Percentiles rank a stretch among this genome's conserved stretches.
Evolutionary conservation across 2,329 filamentous ascomycete species (phyloP).

Genomic region (Neonectria hederae): DNA sequence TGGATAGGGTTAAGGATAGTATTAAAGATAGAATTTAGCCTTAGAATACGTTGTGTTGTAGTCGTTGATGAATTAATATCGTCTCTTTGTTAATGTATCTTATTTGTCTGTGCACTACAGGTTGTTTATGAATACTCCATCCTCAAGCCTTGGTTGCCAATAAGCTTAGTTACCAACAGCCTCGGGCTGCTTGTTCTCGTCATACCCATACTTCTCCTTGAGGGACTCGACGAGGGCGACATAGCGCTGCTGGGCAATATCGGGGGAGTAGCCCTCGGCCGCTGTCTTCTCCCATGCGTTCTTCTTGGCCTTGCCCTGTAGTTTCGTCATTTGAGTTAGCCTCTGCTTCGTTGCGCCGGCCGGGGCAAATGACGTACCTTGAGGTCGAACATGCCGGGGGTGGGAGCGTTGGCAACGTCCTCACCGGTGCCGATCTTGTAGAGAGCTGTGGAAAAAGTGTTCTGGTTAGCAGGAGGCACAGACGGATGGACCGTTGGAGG

Average conservation of each 20-base stretch:
- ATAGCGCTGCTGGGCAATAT: conserved; percentile 80
- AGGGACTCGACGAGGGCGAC: conserved; percentile 76
- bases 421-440: conserved; percentile 68
- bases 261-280: conserved; percentile 68
- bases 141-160: conserved; percentile 29
- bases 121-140: not conserved
- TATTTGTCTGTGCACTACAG: too few species aligned
- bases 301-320: conserved; percentile 82
- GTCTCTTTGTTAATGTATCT: too few species aligned
- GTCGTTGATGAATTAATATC: too few species aligned
- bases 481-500: not conserved
- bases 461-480: conserved; percentile 8
- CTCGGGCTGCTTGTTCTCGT: conserved; percentile 71
- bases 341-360: not conserved
- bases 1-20: too few species aligned
- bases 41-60: too few species aligned
- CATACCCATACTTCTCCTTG: conserved; percentile 75
- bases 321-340: conserved; percentile 25
- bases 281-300: conserved; percentile 77
- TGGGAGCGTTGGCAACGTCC: conserved; percentile 63
- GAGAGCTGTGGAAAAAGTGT: conserved; percentile 53
- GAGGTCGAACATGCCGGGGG: conserved; percentile 76
- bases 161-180: conserved; percentile 50
- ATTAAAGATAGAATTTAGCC: too few species aligned
- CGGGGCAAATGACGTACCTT: conserved; percentile 57